phyloP scores from a whole-genome alignment of 305 asterid genomes.

The Fraxinus dipetala region DNA sequence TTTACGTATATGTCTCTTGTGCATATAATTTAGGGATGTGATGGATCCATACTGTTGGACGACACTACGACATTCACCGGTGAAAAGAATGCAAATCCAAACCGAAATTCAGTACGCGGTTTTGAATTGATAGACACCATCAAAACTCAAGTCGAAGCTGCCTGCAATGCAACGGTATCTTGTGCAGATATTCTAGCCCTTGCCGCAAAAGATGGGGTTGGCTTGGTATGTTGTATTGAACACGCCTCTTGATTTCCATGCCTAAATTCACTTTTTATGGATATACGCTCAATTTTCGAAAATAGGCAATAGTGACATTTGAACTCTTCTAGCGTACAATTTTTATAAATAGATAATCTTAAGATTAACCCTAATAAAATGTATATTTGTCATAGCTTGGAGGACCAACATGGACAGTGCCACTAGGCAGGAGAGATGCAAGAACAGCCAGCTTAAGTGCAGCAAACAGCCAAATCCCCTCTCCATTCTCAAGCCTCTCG shows the following conservation, averaged over 20 bases:
- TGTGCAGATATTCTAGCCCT: constrained; percentile 53
- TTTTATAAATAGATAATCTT: not conserved
- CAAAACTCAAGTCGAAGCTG: constrained; percentile 47
- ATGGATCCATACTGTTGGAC: constrained; percentile 43
- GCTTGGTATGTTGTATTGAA: constrained; percentile 24
- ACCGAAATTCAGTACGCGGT: constrained; percentile 41
- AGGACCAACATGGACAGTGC: constrained; percentile 42
- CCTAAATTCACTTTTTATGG: not conserved
- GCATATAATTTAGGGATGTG: constrained; percentile 37
- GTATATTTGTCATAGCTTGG: constrained; percentile 19
- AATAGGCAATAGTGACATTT: not conserved
- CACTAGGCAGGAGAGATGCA: constrained; percentile 45
- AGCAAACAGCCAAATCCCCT: constrained; percentile 37
- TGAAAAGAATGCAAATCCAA: constrained; percentile 47
- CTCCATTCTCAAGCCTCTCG: constrained; percentile 33
- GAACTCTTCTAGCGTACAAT: not conserved
- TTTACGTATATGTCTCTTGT: not conserved
- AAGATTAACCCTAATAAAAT: not conserved
- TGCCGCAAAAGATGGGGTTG: constrained; percentile 39
- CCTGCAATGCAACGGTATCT: constrained; percentile 38
- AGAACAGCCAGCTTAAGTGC: constrained; percentile 40
- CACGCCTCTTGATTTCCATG: not conserved
- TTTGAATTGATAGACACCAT: constrained; percentile 44
- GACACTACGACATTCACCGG: constrained; percentile 45
- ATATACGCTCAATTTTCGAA: not conserved